phyloP scores from a whole-genome alignment of 805 yeast species.

The Yarrowia sp. region DNA sequence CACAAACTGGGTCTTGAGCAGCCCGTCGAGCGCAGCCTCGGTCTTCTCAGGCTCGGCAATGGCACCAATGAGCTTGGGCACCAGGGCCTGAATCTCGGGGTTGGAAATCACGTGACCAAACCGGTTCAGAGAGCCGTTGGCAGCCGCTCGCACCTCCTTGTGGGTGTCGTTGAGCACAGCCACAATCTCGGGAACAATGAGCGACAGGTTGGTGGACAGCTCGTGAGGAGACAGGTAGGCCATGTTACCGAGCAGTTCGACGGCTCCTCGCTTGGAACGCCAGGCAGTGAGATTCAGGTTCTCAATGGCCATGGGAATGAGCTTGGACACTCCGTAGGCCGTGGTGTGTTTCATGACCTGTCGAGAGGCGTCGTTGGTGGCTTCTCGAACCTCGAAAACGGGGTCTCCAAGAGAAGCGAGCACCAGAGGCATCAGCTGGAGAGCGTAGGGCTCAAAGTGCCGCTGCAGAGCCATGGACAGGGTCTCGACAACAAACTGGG shows the following conservation, averaged over 20 bases:
- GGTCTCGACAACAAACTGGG: slow-evolving; percentile 83
- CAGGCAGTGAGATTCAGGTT: slow-evolving; percentile 89
- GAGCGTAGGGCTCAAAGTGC: slow-evolving; percentile 90
- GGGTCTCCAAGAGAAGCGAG: slow-evolving; percentile 85
- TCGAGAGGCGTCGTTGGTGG: slow-evolving; percentile 86
- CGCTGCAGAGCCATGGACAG: slow-evolving; percentile 77
- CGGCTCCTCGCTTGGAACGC: slow-evolving; percentile 97
- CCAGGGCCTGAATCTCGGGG: slow-evolving; percentile 93
- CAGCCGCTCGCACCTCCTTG: slow-evolving; percentile 95
- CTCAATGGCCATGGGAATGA: slow-evolving; percentile 88
- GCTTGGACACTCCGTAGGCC: slow-evolving; percentile 85
- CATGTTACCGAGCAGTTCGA: slow-evolving; percentile 95
- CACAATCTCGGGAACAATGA: slow-evolving; percentile 94
- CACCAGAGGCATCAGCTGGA: slow-evolving; percentile 83
- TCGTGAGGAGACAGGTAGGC: slow-evolving; percentile 96
- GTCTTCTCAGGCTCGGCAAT: slow-evolving; percentile 97
- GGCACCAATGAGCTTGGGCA: slow-evolving; percentile 85
- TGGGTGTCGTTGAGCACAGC: slow-evolving; percentile 94
- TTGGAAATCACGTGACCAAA: slow-evolving; percentile 97
- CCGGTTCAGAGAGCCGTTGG: slow-evolving; percentile 82
- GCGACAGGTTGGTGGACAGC: slow-evolving; percentile 83
- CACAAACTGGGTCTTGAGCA: slow-evolving; percentile 89
- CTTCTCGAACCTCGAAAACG: slow-evolving; percentile 82
- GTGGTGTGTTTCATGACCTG: slow-evolving; percentile 90
- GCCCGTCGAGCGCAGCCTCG: slow-evolving; percentile 82